Evolutionary conservation across 1,284 basidiomycete genomes (phyloP).

Genomic region (Cerrena zonata): DNA sequence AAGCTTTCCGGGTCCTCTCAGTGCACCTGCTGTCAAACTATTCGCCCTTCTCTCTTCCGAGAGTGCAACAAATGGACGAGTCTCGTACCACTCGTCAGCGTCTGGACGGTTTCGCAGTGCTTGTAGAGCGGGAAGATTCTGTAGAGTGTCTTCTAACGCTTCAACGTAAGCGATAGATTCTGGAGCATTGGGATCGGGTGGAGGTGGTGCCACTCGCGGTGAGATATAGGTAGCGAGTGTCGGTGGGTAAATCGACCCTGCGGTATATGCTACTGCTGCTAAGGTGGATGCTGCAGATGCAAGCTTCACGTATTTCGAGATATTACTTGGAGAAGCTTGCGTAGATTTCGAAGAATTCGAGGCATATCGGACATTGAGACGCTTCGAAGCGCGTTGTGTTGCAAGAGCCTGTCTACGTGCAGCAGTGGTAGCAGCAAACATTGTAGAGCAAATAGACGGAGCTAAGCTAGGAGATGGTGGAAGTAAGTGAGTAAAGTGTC

Average conservation of each 20-base stretch:
- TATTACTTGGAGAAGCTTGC: slow-evolving; percentile 4
- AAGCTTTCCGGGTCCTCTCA: slow-evolving; percentile 81
- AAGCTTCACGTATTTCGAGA: slow-evolving; percentile 15
- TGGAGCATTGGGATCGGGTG: slow-evolving; percentile 55
- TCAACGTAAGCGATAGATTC: slow-evolving; percentile 57
- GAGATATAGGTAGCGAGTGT: slow-evolving; percentile 56
- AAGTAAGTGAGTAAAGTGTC: too few species aligned
- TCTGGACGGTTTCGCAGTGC: slow-evolving; percentile 44
- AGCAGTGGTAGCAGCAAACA: slow-evolving; percentile 13
- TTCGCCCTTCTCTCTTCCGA: slow-evolving; percentile 71
- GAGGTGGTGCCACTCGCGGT: slow-evolving; percentile 68
- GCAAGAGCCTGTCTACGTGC: background rate
- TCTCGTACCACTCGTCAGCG: slow-evolving; percentile 65
- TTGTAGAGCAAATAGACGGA: too few species aligned
- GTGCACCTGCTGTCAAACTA: slow-evolving; percentile 77
- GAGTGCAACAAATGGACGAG: slow-evolving; percentile 68
- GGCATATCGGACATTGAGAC: slow-evolving; percentile 10
- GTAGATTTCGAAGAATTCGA: slow-evolving; percentile 17
- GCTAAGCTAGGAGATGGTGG: too few species aligned
- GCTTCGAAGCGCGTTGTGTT: background rate
- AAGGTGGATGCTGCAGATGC: slow-evolving; percentile 17
- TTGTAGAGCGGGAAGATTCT: slow-evolving; percentile 57
- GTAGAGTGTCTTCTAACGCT: slow-evolving; percentile 64
- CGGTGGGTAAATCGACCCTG: slow-evolving; percentile 64
- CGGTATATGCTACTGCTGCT: slow-evolving; percentile 35